Evolutionary conservation across 768 basidiomycete species (phyloP), one percentile per base, ranked within the genome.

Genomic region (Suillus subalutaceus): DNA sequence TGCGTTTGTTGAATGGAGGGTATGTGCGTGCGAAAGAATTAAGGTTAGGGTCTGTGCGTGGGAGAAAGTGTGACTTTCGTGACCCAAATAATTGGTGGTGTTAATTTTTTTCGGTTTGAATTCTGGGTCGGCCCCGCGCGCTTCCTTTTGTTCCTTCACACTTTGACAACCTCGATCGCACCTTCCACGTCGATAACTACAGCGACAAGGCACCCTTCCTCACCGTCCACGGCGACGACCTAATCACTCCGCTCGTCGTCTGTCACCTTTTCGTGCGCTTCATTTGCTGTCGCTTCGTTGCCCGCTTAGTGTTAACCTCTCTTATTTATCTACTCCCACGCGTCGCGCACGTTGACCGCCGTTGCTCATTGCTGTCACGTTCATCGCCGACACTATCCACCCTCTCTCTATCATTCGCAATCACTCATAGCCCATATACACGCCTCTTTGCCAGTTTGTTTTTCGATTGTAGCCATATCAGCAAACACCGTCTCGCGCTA

Each of bases 21-120:
- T 63, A 65, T 69, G 73, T 73, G 74, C 79, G 79, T 71, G 72
- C 70, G 74, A 75, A 76, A 48, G 37, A 53, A 62, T 69, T 75
- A 75, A 78, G 76, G 78, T 78, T 79, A 79, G 75, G 82, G 82
- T 79, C 82, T 73, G 82, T 82, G 82, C 80, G 82, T 79, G 80
- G 72, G 79, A 79, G 73, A 12, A 0, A 0, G 60, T 57, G 78
- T 76, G 73, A 75, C 75, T 48, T 52, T 70, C 71, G 75, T 76
- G 74, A 79, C 76, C 72, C 72, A 77, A 75, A 76, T 77, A 79
- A 67, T 78, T 79, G 76, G 73, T 72, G 70, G 77, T 79, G 77
- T 78, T 79, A 72, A 73, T 64, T 78, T 79, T 78, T 77, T 77
- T 76, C 69, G 66, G 77, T 72, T 73, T 72, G 75, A 78, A 75